Percentiles rank a stretch among this genome's conserved stretches.
Conservation (phyloP, 208 protist genomes). For the Trypanosoma caninum region DNA sequence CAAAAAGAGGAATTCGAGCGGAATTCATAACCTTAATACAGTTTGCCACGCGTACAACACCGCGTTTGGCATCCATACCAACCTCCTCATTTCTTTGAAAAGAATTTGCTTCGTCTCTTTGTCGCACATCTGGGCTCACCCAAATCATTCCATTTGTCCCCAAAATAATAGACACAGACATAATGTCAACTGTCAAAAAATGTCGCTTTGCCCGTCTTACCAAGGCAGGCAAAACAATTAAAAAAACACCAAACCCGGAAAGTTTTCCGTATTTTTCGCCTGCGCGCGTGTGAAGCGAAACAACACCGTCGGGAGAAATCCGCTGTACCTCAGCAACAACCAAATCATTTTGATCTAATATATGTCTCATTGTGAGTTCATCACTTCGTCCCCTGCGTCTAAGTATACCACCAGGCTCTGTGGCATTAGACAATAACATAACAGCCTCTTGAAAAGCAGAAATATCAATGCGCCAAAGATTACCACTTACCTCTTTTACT, state of each 20-base stretch:
- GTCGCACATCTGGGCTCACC: constrained; percentile 86
- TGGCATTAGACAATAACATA: constrained; percentile 96
- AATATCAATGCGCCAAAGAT: constrained; percentile 96
- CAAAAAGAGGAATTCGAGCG: constrained; percentile 50
- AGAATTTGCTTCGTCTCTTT: background rate
- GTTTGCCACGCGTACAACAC: constrained; percentile 65
- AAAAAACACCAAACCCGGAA: constrained; percentile 43
- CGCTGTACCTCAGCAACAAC: constrained; percentile 95
- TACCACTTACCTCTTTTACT: constrained; percentile 88
- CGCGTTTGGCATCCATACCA: constrained; percentile 32
- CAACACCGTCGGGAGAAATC: constrained; percentile 85
- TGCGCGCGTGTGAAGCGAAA: constrained; percentile 93
- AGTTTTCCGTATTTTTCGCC: constrained; percentile 85
- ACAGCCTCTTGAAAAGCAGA: constrained; percentile 89
- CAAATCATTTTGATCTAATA: constrained; percentile 96
- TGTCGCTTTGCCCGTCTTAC: constrained; percentile 81
- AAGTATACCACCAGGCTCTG: constrained; percentile 96
- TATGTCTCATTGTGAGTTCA: constrained; percentile 93
- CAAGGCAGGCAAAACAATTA: constrained; percentile 60
- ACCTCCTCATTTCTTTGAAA: background rate
- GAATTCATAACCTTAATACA: constrained; percentile 59
- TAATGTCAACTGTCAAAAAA: constrained; percentile 49
- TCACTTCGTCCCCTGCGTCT: constrained; percentile 89
- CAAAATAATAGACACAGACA: constrained; percentile 42
- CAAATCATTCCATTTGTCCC: constrained; percentile 91